Evolutionary conservation across 176 grass and related monocot genomes (phyloP).

Genomic region (Otatea glauca): DNA sequence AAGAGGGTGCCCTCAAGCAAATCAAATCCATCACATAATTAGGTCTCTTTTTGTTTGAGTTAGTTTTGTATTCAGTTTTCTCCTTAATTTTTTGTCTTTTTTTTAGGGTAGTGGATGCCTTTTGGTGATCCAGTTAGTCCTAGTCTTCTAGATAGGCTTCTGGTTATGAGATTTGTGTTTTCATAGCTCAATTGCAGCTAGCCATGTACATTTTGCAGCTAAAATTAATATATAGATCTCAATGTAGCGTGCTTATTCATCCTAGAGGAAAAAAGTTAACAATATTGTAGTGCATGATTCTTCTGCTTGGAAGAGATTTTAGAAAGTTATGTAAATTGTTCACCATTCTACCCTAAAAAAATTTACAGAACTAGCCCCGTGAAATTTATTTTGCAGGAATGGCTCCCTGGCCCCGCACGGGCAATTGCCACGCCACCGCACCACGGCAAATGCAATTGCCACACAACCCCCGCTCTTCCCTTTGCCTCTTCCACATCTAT

Average conservation of each 20-base stretch:
- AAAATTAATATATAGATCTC: conserved; percentile 21
- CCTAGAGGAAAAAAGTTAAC: not conserved
- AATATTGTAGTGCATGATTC: not conserved
- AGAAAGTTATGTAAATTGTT: not conserved
- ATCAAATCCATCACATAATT: conserved; percentile 58
- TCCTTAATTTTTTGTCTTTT: not conserved
- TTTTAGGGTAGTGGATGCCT: not conserved
- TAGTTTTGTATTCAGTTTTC: conserved; percentile 13
- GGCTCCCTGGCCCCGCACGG: too few species aligned
- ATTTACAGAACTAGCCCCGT: too few species aligned
- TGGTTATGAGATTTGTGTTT: conserved; percentile 5
- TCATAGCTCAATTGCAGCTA: conserved; percentile 25
- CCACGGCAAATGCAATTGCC: too few species aligned
- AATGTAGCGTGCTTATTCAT: conserved; percentile 3
- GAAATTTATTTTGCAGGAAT: too few species aligned
- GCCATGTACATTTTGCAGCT: conserved; percentile 29
- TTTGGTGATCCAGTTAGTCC: conserved; percentile 37
- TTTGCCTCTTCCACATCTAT: too few species aligned
- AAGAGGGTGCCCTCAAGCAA: conserved; percentile 45
- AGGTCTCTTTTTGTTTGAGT: not conserved
- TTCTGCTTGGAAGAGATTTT: not conserved
- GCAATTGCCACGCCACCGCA: too few species aligned
- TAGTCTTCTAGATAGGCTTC: conserved; percentile 16
- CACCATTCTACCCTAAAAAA: too few species aligned
- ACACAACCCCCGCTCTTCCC: too few species aligned